phyloP scores from a whole-genome alignment of 2,329 filamentous ascomycete genomes.

The Metarhizium album region DNA sequence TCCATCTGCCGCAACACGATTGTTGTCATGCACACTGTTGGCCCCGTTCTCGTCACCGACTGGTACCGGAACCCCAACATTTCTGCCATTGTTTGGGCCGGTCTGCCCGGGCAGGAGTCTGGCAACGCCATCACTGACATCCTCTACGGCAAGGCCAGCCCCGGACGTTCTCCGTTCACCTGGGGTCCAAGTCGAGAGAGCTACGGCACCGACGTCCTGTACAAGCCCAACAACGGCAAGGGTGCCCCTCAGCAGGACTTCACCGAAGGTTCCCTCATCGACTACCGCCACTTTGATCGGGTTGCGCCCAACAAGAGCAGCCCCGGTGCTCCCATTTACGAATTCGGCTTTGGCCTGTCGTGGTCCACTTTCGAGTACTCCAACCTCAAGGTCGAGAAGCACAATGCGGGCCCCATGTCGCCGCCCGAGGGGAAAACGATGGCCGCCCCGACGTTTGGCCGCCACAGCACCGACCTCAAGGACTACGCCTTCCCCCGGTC shows the following conservation, averaged over 20 bases:
- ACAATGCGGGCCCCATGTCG: slow-evolving; percentile 38
- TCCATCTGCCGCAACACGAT: slow-evolving; percentile 77
- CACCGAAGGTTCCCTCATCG: slow-evolving; percentile 69
- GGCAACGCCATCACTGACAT: slow-evolving; percentile 71
- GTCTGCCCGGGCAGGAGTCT: slow-evolving; percentile 72
- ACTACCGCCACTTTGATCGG: slow-evolving; percentile 57
- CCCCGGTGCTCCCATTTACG: slow-evolving; percentile 53
- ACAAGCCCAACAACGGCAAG: slow-evolving; percentile 57
- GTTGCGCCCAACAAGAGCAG: slow-evolving; percentile 24
- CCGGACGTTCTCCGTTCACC: slow-evolving; percentile 71
- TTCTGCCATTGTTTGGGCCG: slow-evolving; percentile 74
- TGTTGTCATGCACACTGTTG: slow-evolving; percentile 79
- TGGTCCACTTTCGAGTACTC: slow-evolving; percentile 73
- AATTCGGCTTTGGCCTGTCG: slow-evolving; percentile 71
- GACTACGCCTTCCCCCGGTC: slow-evolving; percentile 59
- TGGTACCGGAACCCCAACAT: slow-evolving; percentile 70
- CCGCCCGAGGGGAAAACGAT: slow-evolving; percentile 51
- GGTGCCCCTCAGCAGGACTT: slow-evolving; percentile 63
- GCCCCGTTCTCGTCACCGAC: slow-evolving; percentile 65
- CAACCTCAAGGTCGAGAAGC: slow-evolving; percentile 47
- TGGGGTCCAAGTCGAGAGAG: slow-evolving; percentile 57
- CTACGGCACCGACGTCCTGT: slow-evolving; percentile 59
- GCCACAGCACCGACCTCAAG: slow-evolving; percentile 47
- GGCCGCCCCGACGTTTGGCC: slow-evolving; percentile 54
- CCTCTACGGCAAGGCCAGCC: slow-evolving; percentile 73